Conservation (phyloP, 164 flowering plant species). For the Berberis thunbergii region DNA sequence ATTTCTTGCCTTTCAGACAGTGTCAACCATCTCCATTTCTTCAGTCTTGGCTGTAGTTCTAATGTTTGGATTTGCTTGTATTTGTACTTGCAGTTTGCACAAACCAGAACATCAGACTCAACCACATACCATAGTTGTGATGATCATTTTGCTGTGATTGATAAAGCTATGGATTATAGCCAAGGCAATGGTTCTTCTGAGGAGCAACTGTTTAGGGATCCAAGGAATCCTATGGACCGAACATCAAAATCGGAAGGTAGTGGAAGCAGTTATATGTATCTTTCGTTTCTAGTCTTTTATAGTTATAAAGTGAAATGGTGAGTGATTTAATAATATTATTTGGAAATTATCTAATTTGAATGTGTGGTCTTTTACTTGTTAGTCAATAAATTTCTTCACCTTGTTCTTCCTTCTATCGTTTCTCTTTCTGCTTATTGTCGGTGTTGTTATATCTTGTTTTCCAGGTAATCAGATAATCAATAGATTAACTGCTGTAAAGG, state of each 20-base stretch:
- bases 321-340: too few species aligned
- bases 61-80: neutral
- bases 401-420: neutral
- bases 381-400: too few species aligned
- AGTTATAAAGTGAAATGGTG: too few species aligned
- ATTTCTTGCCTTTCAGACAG: neutral
- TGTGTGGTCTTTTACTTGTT: too few species aligned
- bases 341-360: too few species aligned
- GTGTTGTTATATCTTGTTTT: neutral
- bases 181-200: constrained; percentile 13
- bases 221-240: constrained; percentile 3
- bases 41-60: neutral
- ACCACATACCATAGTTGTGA: constrained; percentile 55
- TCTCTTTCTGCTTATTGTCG: neutral
- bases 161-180: constrained; percentile 24
- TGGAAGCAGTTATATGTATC: neutral
- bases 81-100: constrained; percentile 14
- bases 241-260: constrained; percentile 26
- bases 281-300: neutral
- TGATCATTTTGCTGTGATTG: constrained; percentile 35
- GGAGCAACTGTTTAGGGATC: constrained; percentile 14
- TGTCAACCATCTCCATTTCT: neutral
- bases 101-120: constrained; percentile 41
- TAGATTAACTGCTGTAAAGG: constrained; percentile 20
- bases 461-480: constrained; percentile 21